Base-by-base conservation (phyloP, 2,329 filamentous ascomycete genomes). In the Colletotrichum godetiae region DNA sequence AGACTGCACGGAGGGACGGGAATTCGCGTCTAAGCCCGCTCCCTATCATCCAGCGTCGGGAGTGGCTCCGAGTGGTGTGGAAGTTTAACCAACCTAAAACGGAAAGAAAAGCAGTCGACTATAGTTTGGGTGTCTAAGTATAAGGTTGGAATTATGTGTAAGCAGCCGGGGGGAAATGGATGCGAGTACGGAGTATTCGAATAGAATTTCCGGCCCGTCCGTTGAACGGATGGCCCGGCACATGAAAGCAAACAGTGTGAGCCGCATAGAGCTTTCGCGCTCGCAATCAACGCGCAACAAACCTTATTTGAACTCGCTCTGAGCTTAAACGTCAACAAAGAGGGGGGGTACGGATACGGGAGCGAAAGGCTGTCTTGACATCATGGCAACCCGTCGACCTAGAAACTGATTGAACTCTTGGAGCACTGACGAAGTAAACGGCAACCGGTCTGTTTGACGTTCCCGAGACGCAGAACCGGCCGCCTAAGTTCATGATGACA, bases 271-370 rank as follows among this genome's bases (percentile, higher is more conserved):
- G 12, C 46, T 31, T 35, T 64, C 3, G 3, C 49, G 2, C 13
- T 37, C 57, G 22, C 64, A 13, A 62, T 67, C 27, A 58, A 68
- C 65, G 29, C 52, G n/a, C 19, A 46, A 66, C 6, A 52, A 68
- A 68, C 66, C 53, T 27, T 29, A 3, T 49, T 67, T 31, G 19
- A 29, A 35, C 52, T 10, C 67, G 31, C 7, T 24, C 13, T 22
- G 68, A 62, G 46, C 27, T n/a, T 46, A 19, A 31, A 22, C 15
- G 42, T 24, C 24, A 55, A 59, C 35, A 31, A 37, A 58, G 15
- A 13, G n/a, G n/a, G 13, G 27, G 27, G 3, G 22, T 57, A 58
- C 24, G 19, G 35, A 24, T 49, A n/a, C 19, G 42, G 42, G 19
- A 49, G 42, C 37, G 37, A 53, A 29, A 59, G 61, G 42, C 35